These are phyloP conservation scores for Corylus avellana DNA, from an alignment of 306 rosid species.

Conservation along the genomic window DNA sequence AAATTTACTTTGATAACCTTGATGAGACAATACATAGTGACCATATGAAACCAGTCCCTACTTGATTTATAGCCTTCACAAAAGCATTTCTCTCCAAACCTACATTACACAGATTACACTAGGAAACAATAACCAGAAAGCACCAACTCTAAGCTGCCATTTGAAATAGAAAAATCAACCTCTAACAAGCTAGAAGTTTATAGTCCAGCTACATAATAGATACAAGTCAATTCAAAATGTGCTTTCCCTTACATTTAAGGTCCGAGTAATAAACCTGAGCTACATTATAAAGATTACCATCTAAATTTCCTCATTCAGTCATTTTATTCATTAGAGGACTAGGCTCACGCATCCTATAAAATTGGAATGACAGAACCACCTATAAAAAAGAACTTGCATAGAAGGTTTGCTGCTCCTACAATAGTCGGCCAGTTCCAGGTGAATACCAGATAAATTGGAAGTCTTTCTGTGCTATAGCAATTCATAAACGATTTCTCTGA, in stretches of 20 bases:
- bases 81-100: not conserved
- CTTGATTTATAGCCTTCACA: not conserved
- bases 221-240: not conserved
- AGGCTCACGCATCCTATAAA: not conserved
- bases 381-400: not conserved
- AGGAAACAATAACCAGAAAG: not conserved
- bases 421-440: constrained; percentile 23
- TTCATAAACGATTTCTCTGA: constrained; percentile 9
- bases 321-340: not conserved
- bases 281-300: not conserved
- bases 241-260: not conserved
- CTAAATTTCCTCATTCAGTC: not conserved
- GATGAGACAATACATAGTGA: not conserved
- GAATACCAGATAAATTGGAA: not conserved
- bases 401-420: constrained; percentile 26
- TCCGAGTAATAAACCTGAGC: not conserved
- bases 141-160: not conserved
- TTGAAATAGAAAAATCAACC: not conserved
- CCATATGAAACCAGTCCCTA: not conserved
- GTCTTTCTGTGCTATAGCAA: constrained; percentile 9
- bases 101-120: not conserved
- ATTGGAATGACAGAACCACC: not conserved
- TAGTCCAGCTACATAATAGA: not conserved
- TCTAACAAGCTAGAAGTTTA: not conserved
- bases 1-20: not conserved